Evolutionary conservation across 495 filamentous ascomycete species (phyloP).

Genomic region (Neurospora discreta): DNA sequence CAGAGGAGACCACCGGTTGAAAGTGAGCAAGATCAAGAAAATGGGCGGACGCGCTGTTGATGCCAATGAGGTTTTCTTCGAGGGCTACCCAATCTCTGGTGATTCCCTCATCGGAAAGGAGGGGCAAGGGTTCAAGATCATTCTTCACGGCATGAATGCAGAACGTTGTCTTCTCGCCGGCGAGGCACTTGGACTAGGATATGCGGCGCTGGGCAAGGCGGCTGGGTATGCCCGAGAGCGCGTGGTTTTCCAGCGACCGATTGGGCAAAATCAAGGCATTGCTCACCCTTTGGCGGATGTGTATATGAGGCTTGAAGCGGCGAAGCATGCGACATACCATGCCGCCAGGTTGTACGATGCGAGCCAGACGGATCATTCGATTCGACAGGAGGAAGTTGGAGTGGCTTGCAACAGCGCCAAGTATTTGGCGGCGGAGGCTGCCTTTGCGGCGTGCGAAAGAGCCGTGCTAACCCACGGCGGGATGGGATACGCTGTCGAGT

Average conservation of each 20-base stretch:
- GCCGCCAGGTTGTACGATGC: slow-evolving; percentile 62
- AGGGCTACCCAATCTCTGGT: slow-evolving; percentile 52
- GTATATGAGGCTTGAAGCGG: slow-evolving; percentile 71
- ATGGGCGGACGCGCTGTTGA: slow-evolving; percentile 74
- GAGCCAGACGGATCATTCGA: slow-evolving; percentile 38
- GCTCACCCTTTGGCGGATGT: slow-evolving; percentile 63
- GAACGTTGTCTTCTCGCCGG: slow-evolving; percentile 68
- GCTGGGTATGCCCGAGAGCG: slow-evolving; percentile 57
- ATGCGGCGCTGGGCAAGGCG: slow-evolving; percentile 55
- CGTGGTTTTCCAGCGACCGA: slow-evolving; percentile 57
- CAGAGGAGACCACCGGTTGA: slow-evolving; percentile 42
- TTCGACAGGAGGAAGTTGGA: slow-evolving; percentile 53
- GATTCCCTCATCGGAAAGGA: slow-evolving; percentile 56
- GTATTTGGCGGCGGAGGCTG: slow-evolving; percentile 70
- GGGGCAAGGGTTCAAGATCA: slow-evolving; percentile 61
- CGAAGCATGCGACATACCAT: slow-evolving; percentile 68
- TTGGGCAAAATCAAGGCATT: slow-evolving; percentile 66
- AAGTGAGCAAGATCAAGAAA: slow-evolving; percentile 63
- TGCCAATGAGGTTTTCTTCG: slow-evolving; percentile 78
- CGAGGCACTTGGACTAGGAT: slow-evolving; percentile 68
- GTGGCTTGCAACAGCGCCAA: slow-evolving; percentile 69
- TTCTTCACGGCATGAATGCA: slow-evolving; percentile 77
- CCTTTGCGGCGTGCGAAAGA: slow-evolving; percentile 62
- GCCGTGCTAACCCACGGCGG: slow-evolving; percentile 58
- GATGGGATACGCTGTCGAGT: slow-evolving; percentile 71